phyloP scores from a whole-genome alignment of 2,329 filamentous ascomycete genomes.

The Aspergillaceae sp. region DNA sequence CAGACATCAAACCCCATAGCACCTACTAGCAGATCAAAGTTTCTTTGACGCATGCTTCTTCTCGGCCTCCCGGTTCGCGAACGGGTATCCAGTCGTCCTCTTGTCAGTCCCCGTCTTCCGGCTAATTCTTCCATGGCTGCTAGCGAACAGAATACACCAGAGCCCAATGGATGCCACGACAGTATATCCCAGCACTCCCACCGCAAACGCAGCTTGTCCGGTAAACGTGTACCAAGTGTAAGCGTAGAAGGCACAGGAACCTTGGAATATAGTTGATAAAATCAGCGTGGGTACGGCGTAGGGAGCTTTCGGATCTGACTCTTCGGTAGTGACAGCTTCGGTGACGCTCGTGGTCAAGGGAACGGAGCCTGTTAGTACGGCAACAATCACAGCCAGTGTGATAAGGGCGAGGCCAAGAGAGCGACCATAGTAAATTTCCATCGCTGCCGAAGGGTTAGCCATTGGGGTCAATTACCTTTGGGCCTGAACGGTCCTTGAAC shows the following conservation, averaged over 20 bases:
- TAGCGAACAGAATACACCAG: slow-evolving; percentile 56
- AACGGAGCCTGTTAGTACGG: slow-evolving; percentile 62
- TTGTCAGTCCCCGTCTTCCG: slow-evolving; percentile 59
- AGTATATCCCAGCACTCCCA: slow-evolving; percentile 52
- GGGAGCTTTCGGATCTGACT: slow-evolving; percentile 45
- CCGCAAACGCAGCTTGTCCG: slow-evolving; percentile 49
- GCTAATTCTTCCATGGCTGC: slow-evolving; percentile 48
- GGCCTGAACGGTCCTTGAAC: neutral
- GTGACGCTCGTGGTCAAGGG: slow-evolving; percentile 50
- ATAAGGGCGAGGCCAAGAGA: slow-evolving; percentile 61
- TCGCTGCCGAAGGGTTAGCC: slow-evolving; percentile 31
- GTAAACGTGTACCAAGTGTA: slow-evolving; percentile 58
- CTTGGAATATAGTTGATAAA: slow-evolving; percentile 60
- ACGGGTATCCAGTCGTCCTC: slow-evolving; percentile 57
- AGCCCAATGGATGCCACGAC: slow-evolving; percentile 53
- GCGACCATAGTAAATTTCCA: slow-evolving; percentile 67
- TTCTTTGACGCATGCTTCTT: slow-evolving; percentile 39
- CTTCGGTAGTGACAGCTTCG: slow-evolving; percentile 34
- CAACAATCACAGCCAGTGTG: slow-evolving; percentile 53
- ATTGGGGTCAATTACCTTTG: neutral
- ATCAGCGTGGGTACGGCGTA: slow-evolving; percentile 59
- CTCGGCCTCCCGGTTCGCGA: slow-evolving; percentile 51
- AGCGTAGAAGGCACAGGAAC: slow-evolving; percentile 53
- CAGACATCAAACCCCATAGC: neutral
- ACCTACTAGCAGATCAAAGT: neutral